phyloP scores from a whole-genome alignment of 495 filamentous ascomycete species.

The Penicillium verhagenii region DNA sequence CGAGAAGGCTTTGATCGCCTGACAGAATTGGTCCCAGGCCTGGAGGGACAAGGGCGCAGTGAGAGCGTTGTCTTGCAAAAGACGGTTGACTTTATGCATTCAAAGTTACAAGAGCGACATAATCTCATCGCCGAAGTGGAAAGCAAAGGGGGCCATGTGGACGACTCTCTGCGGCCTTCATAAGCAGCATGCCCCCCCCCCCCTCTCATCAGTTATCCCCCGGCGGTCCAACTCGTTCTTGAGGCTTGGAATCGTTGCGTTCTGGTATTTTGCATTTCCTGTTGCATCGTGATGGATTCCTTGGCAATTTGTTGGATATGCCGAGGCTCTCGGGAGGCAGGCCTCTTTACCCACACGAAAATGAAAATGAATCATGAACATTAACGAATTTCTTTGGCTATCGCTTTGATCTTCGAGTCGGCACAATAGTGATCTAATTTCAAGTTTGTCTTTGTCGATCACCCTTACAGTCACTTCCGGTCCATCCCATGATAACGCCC shows the following conservation, averaged over 20 bases:
- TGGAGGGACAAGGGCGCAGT: conserved; percentile 79
- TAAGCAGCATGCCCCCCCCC: neutral
- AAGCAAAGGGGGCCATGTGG: conserved; percentile 55
- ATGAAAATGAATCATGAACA: conserved; percentile 14
- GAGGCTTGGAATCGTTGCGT: neutral
- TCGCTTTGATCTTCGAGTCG: neutral
- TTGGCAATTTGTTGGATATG: conserved; percentile 1
- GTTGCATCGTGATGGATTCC: neutral
- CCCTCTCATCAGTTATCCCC: no score
- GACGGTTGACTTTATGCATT: conserved; percentile 69
- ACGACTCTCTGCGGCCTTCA: conserved; percentile 44
- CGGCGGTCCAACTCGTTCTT: neutral
- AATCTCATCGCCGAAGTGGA: conserved; percentile 62
- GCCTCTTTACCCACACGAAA: conserved; percentile 9
- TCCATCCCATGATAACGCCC: no score
- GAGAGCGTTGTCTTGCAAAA: conserved; percentile 79
- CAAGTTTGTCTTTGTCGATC: neutral
- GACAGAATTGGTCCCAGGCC: conserved; percentile 76
- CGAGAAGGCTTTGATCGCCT: conserved; percentile 84
- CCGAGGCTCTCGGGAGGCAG: conserved; percentile 17
- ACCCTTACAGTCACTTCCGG: neutral
- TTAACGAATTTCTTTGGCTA: conserved; percentile 15
- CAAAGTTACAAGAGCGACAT: conserved; percentile 62
- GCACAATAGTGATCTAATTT: neutral
- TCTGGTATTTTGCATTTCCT: neutral